Evolutionary conservation across 331 rosid species (phyloP).

Genomic region (Quercus tomentella): DNA sequence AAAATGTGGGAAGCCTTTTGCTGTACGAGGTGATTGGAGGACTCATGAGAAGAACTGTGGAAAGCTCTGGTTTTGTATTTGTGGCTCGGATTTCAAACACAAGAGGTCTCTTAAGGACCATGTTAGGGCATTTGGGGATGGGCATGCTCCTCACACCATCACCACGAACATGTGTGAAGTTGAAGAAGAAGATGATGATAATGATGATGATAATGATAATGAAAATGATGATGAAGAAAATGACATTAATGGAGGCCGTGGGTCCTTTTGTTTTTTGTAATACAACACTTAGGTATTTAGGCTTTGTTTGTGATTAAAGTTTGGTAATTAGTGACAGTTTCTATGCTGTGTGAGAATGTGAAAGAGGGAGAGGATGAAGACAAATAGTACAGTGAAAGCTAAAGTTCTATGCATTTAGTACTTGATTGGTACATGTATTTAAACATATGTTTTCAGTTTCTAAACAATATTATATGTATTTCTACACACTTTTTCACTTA

Average conservation of each 20-base stretch:
- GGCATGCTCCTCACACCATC: conserved; percentile 71
- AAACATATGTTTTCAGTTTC: too few relatives aligned
- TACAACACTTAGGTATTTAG: conserved; percentile 4
- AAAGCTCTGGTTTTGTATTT: conserved; percentile 87
- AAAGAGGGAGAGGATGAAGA: conserved; percentile 45
- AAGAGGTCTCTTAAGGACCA: conserved; percentile 92
- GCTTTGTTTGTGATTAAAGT: conserved; percentile 18
- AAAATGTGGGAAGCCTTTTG: conserved; percentile 80
- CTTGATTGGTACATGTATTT: rapidly evolving
- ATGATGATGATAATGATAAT: conserved; percentile 36
- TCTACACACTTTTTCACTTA: rapidly evolving
- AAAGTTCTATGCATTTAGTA: conserved; percentile 33
- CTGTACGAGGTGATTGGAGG: conserved; percentile 93
- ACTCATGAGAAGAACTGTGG: conserved; percentile 98
- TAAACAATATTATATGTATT: rapidly evolving
- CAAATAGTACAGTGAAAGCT: conserved; percentile 72
- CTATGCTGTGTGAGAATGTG: conserved; percentile 11
- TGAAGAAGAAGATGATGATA: conserved; percentile 39
- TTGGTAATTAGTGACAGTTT: conserved; percentile 16
- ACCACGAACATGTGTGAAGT: conserved; percentile 51
- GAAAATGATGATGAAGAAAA: conserved; percentile 23
- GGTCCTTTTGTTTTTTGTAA: conserved; percentile 23
- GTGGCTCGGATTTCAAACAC: conserved; percentile 95
- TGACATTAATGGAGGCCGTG: conserved; percentile 10
- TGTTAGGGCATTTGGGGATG: conserved; percentile 78